Base-by-base conservation (phyloP, 352 stramenopile species). In the Phytophthora pini region DNA sequence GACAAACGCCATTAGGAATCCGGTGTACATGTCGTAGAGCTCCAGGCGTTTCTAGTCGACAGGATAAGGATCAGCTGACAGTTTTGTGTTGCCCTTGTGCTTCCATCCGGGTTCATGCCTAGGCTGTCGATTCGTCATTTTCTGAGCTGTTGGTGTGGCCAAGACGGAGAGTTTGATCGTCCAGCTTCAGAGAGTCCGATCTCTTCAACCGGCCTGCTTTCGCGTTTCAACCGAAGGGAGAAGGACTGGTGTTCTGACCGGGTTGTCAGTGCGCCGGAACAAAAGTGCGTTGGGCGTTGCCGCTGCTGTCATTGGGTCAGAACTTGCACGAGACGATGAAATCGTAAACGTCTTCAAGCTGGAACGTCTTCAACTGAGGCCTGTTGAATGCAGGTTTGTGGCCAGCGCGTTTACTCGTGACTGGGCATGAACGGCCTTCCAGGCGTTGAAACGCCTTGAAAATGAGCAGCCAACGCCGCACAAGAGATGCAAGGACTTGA, bases 381-480 rank as follows among this genome's bases (percentile, higher is more conserved):
- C 47, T 51, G 31, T 43, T 17, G 11, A 43, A 43, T 12, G 38
- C 15, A 10, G 38, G 31, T 9, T 43, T 43, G n/a, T 11, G n/a
- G 38, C 38, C 39, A 20, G 41, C 10, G 29, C 50, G 49, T 65
- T 60, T 27, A 65, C 48, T 65, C 39, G 34, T 22, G n/a, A 43
- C 38, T 22, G 43, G 22, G 15, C 34, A 13, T 20, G 4, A 62
- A 20, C 56, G 56, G 56, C 26, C 27, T 65, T 15, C 27, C 43
- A 4, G 49, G 31, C 57, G 32, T 53, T 65, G 48, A 59, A 65
- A 65, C 57, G 57, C 39, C 39, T 57, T 57, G 56, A 7, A 44
- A 31, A 2, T 40, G 43, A 27, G 55, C 54, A 53, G 29, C 44
- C 39, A 27, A 45, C 22, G 15, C 32, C 36, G 11, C 31, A n/a